A percentile compares a stretch with the other conserved stretches of the same genome.
These are phyloP conservation scores for Corrigiola litoralis DNA, from an alignment of 179 eudicot genomes.

Conservation along the genomic window DNA sequence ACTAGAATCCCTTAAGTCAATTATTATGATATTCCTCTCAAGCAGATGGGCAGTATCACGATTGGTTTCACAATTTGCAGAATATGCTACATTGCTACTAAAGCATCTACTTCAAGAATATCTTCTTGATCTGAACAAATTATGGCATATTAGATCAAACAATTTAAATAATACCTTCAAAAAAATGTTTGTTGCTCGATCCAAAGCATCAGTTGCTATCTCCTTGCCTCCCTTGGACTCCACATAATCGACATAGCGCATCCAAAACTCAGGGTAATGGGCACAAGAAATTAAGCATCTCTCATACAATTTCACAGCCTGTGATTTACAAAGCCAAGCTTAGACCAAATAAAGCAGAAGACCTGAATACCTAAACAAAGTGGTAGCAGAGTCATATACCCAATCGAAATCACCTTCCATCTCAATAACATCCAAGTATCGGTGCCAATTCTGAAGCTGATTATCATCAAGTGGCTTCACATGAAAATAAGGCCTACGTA, in stretches of 20 bases:
- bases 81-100: too few species aligned
- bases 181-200: constrained; percentile 65
- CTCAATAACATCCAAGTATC: constrained; percentile 74
- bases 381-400: constrained; percentile 42
- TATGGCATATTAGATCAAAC: too few species aligned
- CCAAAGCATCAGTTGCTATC: constrained; percentile 64
- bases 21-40: too few species aligned
- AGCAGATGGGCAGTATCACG: too few species aligned
- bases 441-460: constrained; percentile 79
- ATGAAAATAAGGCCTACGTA: constrained; percentile 58
- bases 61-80: too few species aligned
- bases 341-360: constrained; percentile 6
- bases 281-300: constrained; percentile 91
- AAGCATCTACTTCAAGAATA: not conserved
- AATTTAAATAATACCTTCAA: constrained; percentile 49
- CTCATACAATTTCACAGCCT: constrained; percentile 86
- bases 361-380: constrained; percentile 13
- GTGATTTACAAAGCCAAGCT: constrained; percentile 12
- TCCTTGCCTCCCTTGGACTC: constrained; percentile 82
- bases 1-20: too few species aligned
- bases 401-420: constrained; percentile 77
- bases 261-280: constrained; percentile 86
- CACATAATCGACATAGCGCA: constrained; percentile 84
- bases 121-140: not conserved
- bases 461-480: constrained; percentile 67